phyloP scores from a whole-genome alignment of 768 basidiomycete species.

The Pleurotus djamor region DNA sequence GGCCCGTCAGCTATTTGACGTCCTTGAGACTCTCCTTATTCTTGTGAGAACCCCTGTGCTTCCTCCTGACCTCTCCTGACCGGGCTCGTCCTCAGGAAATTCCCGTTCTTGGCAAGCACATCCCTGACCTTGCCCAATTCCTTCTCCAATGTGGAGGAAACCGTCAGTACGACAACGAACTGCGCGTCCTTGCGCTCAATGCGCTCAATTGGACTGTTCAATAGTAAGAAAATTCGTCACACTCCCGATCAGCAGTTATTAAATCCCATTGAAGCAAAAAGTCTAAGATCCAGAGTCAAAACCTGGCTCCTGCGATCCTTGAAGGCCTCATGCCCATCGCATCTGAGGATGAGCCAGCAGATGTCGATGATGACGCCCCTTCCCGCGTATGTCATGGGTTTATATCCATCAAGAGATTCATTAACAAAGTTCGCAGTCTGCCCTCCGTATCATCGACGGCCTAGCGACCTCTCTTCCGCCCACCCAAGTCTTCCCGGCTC shows the following conservation, averaged over 20 bases:
- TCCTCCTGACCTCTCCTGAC: background rate
- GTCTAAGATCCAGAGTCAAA: constrained; percentile 85
- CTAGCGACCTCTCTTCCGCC: constrained; percentile 93
- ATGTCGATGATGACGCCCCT: constrained; percentile 90
- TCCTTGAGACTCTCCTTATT: constrained; percentile 93
- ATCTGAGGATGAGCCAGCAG: constrained; percentile 91
- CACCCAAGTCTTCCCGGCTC: constrained; percentile 91
- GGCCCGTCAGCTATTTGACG: constrained; percentile 90
- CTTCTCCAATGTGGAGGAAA: constrained; percentile 84
- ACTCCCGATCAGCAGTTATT: background rate
- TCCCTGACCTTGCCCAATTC: constrained; percentile 86
- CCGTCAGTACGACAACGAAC: constrained; percentile 67
- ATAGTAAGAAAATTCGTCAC: constrained; percentile 58
- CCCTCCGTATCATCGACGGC: constrained; percentile 91
- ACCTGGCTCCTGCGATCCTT: constrained; percentile 82
- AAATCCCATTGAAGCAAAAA: constrained; percentile 70
- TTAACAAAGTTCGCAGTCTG: constrained; percentile 50
- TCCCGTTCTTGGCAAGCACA: constrained; percentile 87
- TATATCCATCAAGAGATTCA: background rate
- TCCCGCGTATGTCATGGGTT: constrained; percentile 61
- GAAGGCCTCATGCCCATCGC: constrained; percentile 93
- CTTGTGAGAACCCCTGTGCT: constrained; percentile 48
- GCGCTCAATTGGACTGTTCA: constrained; percentile 96
- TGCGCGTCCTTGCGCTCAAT: constrained; percentile 89
- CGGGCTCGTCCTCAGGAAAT: constrained; percentile 60